Percentiles rank a stretch among this genome's conserved stretches.
Evolutionary conservation across 1,284 basidiomycete genomes (phyloP).

Genomic region (Schizophyllum commune): DNA sequence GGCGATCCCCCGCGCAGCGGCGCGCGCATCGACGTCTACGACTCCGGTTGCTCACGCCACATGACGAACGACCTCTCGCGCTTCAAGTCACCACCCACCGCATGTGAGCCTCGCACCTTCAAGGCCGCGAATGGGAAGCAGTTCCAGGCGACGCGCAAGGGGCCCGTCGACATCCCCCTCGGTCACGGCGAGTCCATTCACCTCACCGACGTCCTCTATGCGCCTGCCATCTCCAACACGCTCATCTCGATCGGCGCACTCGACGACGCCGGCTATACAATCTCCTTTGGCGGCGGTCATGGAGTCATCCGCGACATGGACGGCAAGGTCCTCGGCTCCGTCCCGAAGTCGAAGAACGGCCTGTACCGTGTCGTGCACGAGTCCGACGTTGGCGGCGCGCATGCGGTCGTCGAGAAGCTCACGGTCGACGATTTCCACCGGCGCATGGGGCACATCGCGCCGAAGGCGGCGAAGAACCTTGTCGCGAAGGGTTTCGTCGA

Average conservation of each 20-base stretch:
- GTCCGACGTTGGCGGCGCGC: neutral
- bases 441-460: slow-evolving; percentile 22
- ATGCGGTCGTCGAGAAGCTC: slow-evolving; percentile 3
- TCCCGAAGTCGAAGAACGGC: slow-evolving; percentile 8
- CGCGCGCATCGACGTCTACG: neutral
- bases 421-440: slow-evolving; percentile 13
- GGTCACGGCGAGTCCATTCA: neutral
- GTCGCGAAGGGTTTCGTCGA: slow-evolving; percentile 19
- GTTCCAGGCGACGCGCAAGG: neutral
- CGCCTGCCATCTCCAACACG: slow-evolving; percentile 15
- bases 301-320: slow-evolving; percentile 2
- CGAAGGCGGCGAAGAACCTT: slow-evolving; percentile 13
- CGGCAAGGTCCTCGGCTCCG: slow-evolving; percentile 2
- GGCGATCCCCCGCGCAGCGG: neutral
- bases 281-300: slow-evolving; percentile 10
- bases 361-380: slow-evolving; percentile 7
- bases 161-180: neutral
- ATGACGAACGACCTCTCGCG: neutral
- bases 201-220: slow-evolving; percentile 17
- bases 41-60: neutral
- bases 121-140: neutral
- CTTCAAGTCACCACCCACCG: neutral
- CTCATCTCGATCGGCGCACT: slow-evolving; percentile 18
- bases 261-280: slow-evolving; percentile 13
- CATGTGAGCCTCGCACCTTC: neutral